phyloP scores from a whole-genome alignment of 768 basidiomycete species.

The Panaeolus papilionaceus region DNA sequence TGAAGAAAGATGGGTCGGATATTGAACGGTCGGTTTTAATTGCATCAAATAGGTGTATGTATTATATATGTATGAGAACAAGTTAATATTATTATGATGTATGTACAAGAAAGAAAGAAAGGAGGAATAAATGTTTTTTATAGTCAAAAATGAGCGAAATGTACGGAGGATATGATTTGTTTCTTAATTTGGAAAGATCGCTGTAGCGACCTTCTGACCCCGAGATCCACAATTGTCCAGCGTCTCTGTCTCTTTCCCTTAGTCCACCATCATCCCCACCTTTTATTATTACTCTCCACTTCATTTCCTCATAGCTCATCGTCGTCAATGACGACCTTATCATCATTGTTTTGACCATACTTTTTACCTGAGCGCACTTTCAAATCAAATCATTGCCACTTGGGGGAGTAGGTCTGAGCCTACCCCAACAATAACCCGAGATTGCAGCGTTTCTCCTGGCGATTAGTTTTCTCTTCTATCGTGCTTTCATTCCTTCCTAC shows the following conservation, averaged over 20 bases:
- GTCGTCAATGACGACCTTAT: conserved; percentile 12
- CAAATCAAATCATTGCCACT: conserved; percentile 5
- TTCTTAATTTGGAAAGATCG: conserved; percentile 11
- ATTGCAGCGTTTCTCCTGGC: conserved; percentile 17
- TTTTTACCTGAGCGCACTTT: not conserved
- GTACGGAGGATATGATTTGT: conserved; percentile 37
- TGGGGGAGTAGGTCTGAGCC: not conserved
- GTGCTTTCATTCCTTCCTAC: conserved; percentile 9
- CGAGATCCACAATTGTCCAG: conserved; percentile 23
- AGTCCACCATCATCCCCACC: conserved; percentile 27
- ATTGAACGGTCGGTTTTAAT: not conserved
- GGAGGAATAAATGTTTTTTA: too few species aligned
- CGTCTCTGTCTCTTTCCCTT: conserved; percentile 17
- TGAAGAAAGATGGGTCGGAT: not conserved
- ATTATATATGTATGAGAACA: not conserved
- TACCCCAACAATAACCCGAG: conserved; percentile 17
- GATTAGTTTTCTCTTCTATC: conserved; percentile 12
- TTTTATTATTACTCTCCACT: conserved; percentile 14
- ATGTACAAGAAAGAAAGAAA: not conserved
- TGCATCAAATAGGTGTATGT: not conserved
- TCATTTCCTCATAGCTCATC: conserved; percentile 16
- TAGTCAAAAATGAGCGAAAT: conserved; percentile 29
- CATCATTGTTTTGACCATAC: not conserved
- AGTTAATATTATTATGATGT: not conserved
- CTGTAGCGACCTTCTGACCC: conserved; percentile 28